Evolutionary conservation across 169 alveolate genomes (phyloP), one percentile per base, ranked within the genome.

Genomic region (Plasmodium reichenowi): DNA sequence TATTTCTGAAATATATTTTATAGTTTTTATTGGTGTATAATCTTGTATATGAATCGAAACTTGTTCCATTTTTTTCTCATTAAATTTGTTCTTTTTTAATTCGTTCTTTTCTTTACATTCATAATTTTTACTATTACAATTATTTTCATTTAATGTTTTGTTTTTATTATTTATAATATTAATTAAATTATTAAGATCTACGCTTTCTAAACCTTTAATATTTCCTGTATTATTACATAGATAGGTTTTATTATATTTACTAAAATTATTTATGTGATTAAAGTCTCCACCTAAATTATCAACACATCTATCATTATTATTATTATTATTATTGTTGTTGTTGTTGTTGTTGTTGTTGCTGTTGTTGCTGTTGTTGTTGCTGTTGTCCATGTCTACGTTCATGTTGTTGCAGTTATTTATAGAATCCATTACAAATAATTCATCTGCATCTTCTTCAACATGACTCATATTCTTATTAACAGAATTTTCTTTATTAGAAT

Each of bases 1-100:
- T 12, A 86, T 13, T 54, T 86, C 92, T 15, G 92, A 73, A 54
- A 86, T 86, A 52, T 72, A 86, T 54, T 86, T 86, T 20, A 86
- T 71, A 2, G 92, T 86, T 72, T 86, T 71, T 43, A 86, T 86
- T n/a, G 92, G 92, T 5, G 78, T 72, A 54, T 86, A 86, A 22
- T 62, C 38, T 15, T 70, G 62, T 86, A 86, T 86, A 67, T 29
- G 24, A 29, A 86, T 72, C 2, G 5, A 10, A 24, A 86, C 86
- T 52, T 72, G 24, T 63, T 47, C 13, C 17, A 59, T n/a, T 72
- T 71, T 62, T n/a, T 26, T 60, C 38, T 60, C 80, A 47, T 60
- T 29, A 15, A 26, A 50, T 0, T 7, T 17, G 1, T 72, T 38
- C 7, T 62, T 72, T 6, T n/a, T 4, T n/a, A 15, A 20, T 15